A percentile compares a stretch with the other conserved stretches of the same genome.
Evolutionary conservation across 176 grass and related monocot genomes (phyloP).

Genomic region (Bolboschoenus planiculmis): DNA sequence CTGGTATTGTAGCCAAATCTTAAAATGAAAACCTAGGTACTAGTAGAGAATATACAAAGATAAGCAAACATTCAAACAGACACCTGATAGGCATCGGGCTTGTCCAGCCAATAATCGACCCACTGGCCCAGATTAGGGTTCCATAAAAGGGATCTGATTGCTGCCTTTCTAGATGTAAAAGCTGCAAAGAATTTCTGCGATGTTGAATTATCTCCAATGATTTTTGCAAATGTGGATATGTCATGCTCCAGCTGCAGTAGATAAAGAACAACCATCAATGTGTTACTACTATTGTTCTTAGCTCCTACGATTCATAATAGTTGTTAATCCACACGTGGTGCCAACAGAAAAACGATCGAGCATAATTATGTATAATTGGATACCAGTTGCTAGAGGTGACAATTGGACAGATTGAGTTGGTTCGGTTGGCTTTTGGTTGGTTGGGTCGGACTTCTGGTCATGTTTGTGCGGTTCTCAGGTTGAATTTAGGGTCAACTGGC

Average conservation of each 20-base stretch:
- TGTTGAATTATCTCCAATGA: slow-evolving; percentile 44
- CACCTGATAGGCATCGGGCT: slow-evolving; percentile 43
- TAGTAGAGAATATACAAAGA: not conserved
- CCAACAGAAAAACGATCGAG: not conserved
- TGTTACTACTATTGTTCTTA: not conserved
- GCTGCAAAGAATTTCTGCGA: slow-evolving; percentile 43
- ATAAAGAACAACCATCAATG: not conserved
- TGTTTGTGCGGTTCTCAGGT: not conserved
- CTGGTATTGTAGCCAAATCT: not conserved
- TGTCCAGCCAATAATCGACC: slow-evolving; percentile 76
- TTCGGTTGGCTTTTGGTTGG: not conserved
- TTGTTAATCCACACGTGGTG: not conserved
- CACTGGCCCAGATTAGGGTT: slow-evolving; percentile 72
- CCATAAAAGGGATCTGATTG: slow-evolving; percentile 79
- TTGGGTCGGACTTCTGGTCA: not conserved
- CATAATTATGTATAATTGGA: not conserved
- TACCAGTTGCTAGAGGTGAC: not conserved
- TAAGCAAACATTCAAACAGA: not conserved
- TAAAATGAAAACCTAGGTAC: not conserved
- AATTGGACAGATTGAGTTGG: not conserved
- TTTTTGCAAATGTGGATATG: slow-evolving; percentile 55
- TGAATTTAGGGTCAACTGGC: not conserved
- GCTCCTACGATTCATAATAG: not conserved
- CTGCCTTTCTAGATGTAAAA: slow-evolving; percentile 41
- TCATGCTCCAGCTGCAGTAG: slow-evolving; percentile 62